Percentiles rank a stretch among this genome's conserved stretches.
These are phyloP conservation scores for Pistacia integerrima DNA, from an alignment of 345 rosid species.

Conservation along the genomic window DNA sequence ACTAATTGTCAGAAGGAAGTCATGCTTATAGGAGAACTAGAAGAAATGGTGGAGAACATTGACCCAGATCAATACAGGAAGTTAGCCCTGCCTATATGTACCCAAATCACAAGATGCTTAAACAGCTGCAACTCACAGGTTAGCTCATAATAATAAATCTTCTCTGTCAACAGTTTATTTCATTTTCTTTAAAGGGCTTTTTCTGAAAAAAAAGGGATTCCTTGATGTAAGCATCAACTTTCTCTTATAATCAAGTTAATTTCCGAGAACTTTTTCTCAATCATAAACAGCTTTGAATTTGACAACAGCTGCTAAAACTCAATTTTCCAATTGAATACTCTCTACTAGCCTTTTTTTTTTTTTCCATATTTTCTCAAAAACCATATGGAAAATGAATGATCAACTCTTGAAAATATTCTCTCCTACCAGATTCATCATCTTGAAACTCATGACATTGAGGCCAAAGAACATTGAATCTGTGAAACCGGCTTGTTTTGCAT, in stretches of 20 bases:
- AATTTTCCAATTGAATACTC: neutral
- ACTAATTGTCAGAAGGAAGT: constrained; percentile 60
- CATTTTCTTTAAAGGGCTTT: neutral
- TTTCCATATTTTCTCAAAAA: neutral
- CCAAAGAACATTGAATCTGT: no score
- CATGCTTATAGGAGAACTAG: constrained; percentile 55
- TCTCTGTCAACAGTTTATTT: neutral
- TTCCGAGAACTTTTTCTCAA: neutral
- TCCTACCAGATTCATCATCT: no score
- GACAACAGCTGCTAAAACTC: no score
- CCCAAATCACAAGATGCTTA: constrained; percentile 44
- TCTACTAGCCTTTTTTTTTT: neutral
- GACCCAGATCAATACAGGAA: constrained; percentile 60
- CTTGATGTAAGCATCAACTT: neutral
- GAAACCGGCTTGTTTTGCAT: no score
- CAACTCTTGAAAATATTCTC: no score
- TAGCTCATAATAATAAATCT: neutral
- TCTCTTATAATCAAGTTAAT: neutral
- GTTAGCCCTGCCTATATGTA: constrained; percentile 55
- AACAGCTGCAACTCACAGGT: constrained; percentile 69
- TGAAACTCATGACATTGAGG: no score
- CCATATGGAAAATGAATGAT: no score
- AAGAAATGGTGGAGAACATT: constrained; percentile 56
- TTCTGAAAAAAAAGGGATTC: neutral
- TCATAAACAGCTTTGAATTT: neutral